phyloP scores from a whole-genome alignment of 169 alveolate species.

The Ichthyophthirius multifiliis region DNA sequence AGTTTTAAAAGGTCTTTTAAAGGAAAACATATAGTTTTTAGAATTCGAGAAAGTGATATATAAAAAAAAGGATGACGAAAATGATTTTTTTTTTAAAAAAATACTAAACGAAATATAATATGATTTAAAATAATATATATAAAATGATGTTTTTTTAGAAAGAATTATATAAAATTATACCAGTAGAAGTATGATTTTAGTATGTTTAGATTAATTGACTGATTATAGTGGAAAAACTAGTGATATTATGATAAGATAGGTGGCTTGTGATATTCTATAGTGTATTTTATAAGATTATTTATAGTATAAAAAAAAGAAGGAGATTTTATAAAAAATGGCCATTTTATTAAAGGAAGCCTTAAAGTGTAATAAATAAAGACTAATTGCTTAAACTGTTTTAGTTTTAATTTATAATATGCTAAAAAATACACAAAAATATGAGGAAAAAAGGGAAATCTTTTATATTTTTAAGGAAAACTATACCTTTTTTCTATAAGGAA shows the following conservation, averaged over 20 bases:
- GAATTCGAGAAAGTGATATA: neutral
- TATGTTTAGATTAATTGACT: neutral
- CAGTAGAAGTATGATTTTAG: neutral
- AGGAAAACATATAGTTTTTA: neutral
- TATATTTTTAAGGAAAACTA: neutral
- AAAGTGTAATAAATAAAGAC: too few species aligned
- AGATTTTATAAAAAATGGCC: too few species aligned
- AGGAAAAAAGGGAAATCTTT: too few species aligned
- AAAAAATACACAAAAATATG: too few species aligned
- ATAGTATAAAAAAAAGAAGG: too few species aligned
- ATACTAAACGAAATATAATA: neutral
- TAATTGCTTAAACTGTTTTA: too few species aligned
- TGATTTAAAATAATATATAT: neutral
- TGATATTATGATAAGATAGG: conserved; percentile 6
- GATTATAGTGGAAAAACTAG: conserved; percentile 3
- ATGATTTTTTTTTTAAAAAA: neutral
- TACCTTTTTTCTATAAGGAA: neutral
- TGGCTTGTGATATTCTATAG: neutral
- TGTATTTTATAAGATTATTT: too few species aligned
- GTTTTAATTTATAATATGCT: too few species aligned
- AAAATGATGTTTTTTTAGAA: neutral
- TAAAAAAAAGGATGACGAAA: neutral
- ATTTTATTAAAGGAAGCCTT: too few species aligned
- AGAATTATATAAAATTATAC: neutral
- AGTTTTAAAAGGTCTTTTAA: neutral